Conservation (phyloP, 2,329 filamentous ascomycete genomes). For the Sclerotinia borealis region DNA sequence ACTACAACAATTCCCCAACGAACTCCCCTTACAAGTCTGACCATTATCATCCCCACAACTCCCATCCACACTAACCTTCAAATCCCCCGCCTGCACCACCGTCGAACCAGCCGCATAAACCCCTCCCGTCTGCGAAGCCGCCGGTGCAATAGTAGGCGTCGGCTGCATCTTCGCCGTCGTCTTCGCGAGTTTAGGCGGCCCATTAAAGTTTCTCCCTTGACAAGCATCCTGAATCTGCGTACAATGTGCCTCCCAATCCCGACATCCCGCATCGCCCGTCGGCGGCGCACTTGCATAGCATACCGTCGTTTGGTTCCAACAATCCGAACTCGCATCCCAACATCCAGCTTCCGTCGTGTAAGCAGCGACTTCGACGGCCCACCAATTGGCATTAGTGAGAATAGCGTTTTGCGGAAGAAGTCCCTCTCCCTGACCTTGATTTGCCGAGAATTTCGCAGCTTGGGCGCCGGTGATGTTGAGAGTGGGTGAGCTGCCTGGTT, state of each 20-base stretch:
- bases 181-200: constrained; percentile 35
- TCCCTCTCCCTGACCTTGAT: constrained; percentile 40
- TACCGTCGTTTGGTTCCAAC: constrained; percentile 51
- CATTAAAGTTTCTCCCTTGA: constrained; percentile 37
- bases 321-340: constrained; percentile 49
- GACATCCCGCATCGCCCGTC: constrained; percentile 54
- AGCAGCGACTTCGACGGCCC: constrained; percentile 51
- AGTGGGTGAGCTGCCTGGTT: constrained; percentile 12
- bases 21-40: constrained; percentile 6
- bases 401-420: constrained; percentile 51
- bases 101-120: not conserved
- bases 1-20: constrained; percentile 9
- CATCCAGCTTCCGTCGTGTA: constrained; percentile 53
- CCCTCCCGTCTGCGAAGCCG: not conserved
- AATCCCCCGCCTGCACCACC: not conserved
- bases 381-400: constrained; percentile 68
- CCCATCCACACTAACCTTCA: not conserved
- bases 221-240: constrained; percentile 41
- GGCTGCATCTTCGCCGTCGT: not conserved
- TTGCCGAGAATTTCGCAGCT: constrained; percentile 8
- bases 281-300: constrained; percentile 56
- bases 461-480: not conserved
- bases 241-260: constrained; percentile 59
- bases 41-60: constrained; percentile 1
- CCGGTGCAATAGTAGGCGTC: not conserved